Evolutionary conservation across 257 asterid genomes (phyloP), one percentile per base, ranked within the genome.

Genomic region (Gardenia jasminoides): DNA sequence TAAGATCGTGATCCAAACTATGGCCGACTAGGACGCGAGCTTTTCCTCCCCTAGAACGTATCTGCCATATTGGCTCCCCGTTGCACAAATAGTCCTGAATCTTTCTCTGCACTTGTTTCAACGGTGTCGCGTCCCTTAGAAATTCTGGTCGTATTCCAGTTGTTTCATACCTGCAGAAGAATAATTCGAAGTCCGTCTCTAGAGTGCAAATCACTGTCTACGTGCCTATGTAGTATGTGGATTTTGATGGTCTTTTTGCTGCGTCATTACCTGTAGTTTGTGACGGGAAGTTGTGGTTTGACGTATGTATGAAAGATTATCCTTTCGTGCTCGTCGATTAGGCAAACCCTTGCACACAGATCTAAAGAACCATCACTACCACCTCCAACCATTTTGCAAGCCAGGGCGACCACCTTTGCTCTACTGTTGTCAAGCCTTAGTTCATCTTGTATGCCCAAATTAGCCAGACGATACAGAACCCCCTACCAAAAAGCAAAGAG

Each of bases 331-430:
- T 94, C 98, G 81, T 93, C 98, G 69, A 86, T 39, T 64, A 94
- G 89, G 84, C 98, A 94, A 62, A 94, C 87, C 83, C 98, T 87
- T 58, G 91, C 98, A 73, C 98, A 94, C 74, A 93, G 93, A 85
- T 93, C 98, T 39, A 91, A 77, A 47, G 97, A 87, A 30, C 98
- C 98, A 85, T 94, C 98, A 48, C 92, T 91, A 61, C 98, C 98
- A 19, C 98, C 98, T 1, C 98, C 97, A 16, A 94, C 98, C 97
- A 91, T 94, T 83, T 90, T 94, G 86, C 98, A 92, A 39, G 95
- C 96, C 47, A 94, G 89, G 44, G 98, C 87, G 77, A 93, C 96
- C 74, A 84, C 92, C 84, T 84, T 94, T 59, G 87, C 93, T 82
- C 94, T 82, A 67, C 79, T 84, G 64, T 85, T 88, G 56, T 91